A percentile compares a stretch with the other conserved stretches of the same genome.
phyloP scores from a whole-genome alignment of 2,329 filamentous ascomycete genomes.

The Bipolaris gigantea region DNA sequence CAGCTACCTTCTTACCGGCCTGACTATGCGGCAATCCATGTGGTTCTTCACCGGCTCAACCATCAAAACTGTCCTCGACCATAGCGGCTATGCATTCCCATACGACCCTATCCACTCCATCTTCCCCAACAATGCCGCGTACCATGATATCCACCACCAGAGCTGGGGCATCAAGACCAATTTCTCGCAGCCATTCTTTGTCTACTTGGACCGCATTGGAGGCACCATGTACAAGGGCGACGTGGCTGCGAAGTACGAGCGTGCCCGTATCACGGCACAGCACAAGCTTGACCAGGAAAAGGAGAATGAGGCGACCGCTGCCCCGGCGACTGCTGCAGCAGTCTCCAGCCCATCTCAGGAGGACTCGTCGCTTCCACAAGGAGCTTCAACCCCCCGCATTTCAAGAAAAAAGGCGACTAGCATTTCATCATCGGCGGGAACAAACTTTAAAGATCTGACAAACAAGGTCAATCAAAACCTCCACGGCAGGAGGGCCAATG shows the following conservation, averaged over 20 bases:
- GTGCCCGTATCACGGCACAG: conserved; percentile 58
- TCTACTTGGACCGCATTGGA: conserved; percentile 85
- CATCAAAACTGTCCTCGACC: conserved; percentile 96
- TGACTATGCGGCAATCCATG: conserved; percentile 86
- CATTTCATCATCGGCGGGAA: conserved; percentile 43
- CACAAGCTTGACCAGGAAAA: conserved; percentile 58
- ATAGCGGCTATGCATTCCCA: conserved; percentile 94
- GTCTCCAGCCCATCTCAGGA: conserved; percentile 26
- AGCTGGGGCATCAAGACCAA: conserved; percentile 99
- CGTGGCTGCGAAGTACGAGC: conserved; percentile 61
- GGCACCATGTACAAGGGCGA: conserved; percentile 79
- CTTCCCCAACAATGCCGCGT: conserved; percentile 92
- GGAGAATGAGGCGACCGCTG: conserved; percentile 29
- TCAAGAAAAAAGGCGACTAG: conserved; percentile 48
- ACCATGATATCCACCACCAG: conserved; percentile 98
- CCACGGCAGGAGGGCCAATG: conserved; percentile 50
- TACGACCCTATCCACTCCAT: conserved; percentile 92
- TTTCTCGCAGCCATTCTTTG: conserved; percentile 90
- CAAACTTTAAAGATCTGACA: conserved; percentile 50
- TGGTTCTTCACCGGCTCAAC: conserved; percentile 86
- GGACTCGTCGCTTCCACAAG: conserved; percentile 30
- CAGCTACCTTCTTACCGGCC: conserved; percentile 76
- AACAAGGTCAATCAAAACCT: conserved; percentile 52
- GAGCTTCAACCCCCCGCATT: conserved; percentile 43
- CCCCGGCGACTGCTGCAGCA: conserved; percentile 16